These are phyloP conservation scores for Scleroderma bovista DNA, from an alignment of 768 basidiomycete genomes.

Conservation along the genomic window DNA sequence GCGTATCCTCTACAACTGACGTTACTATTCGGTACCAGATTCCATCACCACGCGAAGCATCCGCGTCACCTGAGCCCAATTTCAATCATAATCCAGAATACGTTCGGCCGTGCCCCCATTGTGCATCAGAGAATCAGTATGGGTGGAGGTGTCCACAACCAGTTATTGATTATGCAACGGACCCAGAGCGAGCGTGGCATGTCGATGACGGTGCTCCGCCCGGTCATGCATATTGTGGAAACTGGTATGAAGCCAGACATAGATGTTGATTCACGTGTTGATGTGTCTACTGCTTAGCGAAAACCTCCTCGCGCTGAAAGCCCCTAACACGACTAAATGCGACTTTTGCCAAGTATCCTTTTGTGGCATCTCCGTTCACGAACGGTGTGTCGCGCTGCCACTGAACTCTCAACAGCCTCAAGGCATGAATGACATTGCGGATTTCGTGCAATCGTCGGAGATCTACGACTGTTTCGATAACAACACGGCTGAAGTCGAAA, in stretches of 20 bases:
- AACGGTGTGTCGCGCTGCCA: slow-evolving; percentile 60
- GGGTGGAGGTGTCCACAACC: slow-evolving; percentile 83
- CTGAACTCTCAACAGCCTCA: slow-evolving; percentile 62
- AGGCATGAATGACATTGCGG: slow-evolving; percentile 59
- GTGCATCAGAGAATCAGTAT: slow-evolving; percentile 58
- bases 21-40: slow-evolving; percentile 38
- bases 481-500: slow-evolving; percentile 77
- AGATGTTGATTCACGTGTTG: not conserved
- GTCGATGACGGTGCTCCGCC: slow-evolving; percentile 74
- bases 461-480: slow-evolving; percentile 76
- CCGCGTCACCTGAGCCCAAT: slow-evolving; percentile 72
- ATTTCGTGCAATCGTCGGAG: slow-evolving; percentile 70
- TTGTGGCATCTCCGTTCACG: slow-evolving; percentile 75
- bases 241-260: slow-evolving; percentile 50
- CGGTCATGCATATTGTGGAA: slow-evolving; percentile 76
- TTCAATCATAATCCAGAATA: slow-evolving; percentile 59
- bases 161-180: slow-evolving; percentile 62
- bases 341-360: slow-evolving; percentile 80
- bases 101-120: slow-evolving; percentile 79
- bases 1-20: not conserved
- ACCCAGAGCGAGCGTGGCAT: slow-evolving; percentile 71
- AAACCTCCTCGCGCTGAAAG: slow-evolving; percentile 62
- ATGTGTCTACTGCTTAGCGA: slow-evolving; percentile 41
- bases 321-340: slow-evolving; percentile 77
- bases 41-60: slow-evolving; percentile 67